Conservation (phyloP, 805 yeast species). For the Cyberlindnera japonica region DNA sequence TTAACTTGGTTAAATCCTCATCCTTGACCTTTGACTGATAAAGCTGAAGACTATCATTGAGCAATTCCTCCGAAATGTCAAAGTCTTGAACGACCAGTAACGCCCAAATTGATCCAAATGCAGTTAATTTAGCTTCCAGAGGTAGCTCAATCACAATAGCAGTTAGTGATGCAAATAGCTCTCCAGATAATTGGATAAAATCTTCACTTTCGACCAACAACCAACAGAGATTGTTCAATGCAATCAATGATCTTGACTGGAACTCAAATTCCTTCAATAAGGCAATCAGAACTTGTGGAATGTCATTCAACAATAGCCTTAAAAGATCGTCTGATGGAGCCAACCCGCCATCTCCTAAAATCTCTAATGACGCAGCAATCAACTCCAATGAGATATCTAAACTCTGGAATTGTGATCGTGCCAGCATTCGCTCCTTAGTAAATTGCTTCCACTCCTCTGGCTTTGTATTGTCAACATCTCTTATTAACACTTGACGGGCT, state of each 20-base stretch:
- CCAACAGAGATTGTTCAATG: conserved; percentile 74
- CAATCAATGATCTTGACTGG: conserved; percentile 52
- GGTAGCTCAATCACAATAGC: no score
- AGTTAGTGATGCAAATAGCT: conserved; percentile 16
- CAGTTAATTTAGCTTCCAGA: conserved; percentile 31
- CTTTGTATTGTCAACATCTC: conserved; percentile 33
- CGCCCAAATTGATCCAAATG: conserved; percentile 45
- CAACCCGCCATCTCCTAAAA: conserved; percentile 31
- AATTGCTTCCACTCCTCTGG: conserved; percentile 30
- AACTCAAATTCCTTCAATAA: conserved; percentile 43
- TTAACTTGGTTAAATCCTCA: conserved; percentile 37
- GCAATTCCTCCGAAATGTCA: conserved; percentile 28
- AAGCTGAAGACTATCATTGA: conserved; percentile 20
- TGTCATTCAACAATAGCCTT: conserved; percentile 18
- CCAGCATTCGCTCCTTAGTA: conserved; percentile 38
- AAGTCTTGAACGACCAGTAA: conserved; percentile 29
- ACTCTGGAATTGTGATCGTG: conserved; percentile 54
- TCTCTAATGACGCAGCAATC: conserved; percentile 70
- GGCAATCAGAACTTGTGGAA: conserved; percentile 38
- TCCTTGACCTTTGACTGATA: conserved; percentile 18
- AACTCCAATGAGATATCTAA: conserved; percentile 73
- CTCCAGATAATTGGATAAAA: conserved; percentile 14
- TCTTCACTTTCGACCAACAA: conserved; percentile 34
- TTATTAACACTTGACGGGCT: conserved; percentile 27
- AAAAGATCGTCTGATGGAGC: conserved; percentile 10